These are phyloP conservation scores for Apiospora rasikravindrae DNA, from an alignment of 2,329 filamentous ascomycete genomes.

Conservation along the genomic window DNA sequence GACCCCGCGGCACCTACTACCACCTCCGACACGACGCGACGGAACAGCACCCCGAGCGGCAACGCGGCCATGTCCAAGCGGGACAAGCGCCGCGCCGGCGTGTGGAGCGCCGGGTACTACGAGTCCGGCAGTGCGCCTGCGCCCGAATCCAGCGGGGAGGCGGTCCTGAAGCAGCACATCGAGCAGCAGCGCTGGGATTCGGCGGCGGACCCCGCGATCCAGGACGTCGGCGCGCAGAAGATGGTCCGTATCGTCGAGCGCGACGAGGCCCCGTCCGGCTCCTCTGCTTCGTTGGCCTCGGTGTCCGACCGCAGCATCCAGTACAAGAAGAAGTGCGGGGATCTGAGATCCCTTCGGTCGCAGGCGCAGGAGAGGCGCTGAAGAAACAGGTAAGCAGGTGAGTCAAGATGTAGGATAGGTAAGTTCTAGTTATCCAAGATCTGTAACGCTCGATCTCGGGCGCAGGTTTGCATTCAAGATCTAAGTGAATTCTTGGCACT, in stretches of 20 bases:
- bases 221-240: not conserved
- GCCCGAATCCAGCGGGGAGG: not conserved
- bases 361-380: not conserved
- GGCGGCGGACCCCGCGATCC: not conserved
- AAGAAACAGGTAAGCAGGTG: not conserved
- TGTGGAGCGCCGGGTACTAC: not conserved
- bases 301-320: not conserved
- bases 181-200: not conserved
- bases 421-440: not conserved
- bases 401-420: not conserved
- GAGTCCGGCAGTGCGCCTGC: not conserved
- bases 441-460: not conserved
- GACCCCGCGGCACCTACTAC: not conserved
- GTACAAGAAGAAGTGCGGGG: not conserved
- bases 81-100: not conserved
- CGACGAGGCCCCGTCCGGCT: not conserved
- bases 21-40: not conserved
- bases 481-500: not conserved
- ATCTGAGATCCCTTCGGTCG: not conserved
- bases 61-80: not conserved
- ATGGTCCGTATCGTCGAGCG: not conserved
- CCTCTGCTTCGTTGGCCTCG: not conserved
- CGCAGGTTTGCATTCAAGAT: not conserved
- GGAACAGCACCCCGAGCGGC: not conserved
- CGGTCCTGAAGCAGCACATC: not conserved